A percentile compares a stretch with the other conserved stretches of the same genome.
These are phyloP conservation scores for Hemileia vastatrix DNA, from an alignment of 1,284 basidiomycete species.

Conservation along the genomic window DNA sequence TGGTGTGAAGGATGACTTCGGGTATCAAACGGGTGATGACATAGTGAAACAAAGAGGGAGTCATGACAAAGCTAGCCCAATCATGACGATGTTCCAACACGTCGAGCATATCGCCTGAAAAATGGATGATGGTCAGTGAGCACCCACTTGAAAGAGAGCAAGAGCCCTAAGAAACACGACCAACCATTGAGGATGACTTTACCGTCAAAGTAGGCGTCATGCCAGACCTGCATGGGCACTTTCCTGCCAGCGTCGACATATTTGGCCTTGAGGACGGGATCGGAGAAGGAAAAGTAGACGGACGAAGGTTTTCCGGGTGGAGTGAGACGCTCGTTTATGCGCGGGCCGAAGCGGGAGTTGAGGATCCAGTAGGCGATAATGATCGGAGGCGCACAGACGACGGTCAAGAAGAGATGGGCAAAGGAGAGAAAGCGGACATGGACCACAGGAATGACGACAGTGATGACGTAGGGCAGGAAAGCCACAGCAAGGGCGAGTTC, in stretches of 20 bases:
- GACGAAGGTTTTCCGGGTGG: constrained; percentile 79
- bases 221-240: constrained; percentile 95
- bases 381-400: background rate
- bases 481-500: constrained; percentile 1
- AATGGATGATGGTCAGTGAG: background rate
- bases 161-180: constrained; percentile 28
- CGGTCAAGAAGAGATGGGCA: constrained; percentile 1
- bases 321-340: constrained; percentile 74
- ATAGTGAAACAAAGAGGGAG: constrained; percentile 82
- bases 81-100: constrained; percentile 89
- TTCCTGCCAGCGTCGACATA: constrained; percentile 60
- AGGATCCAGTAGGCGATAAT: constrained; percentile 75
- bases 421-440: constrained; percentile 6
- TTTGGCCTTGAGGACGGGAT: constrained; percentile 63
- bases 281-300: constrained; percentile 83
- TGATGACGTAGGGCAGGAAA: constrained; percentile 6
- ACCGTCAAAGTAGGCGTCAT: constrained; percentile 94
- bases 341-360: constrained; percentile 68
- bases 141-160: background rate
- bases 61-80: constrained; percentile 80
- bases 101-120: constrained; percentile 75
- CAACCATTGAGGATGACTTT: constrained; percentile 90
- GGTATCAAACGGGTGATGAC: constrained; percentile 80
- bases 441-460: constrained; percentile 7
- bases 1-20: constrained; percentile 83